phyloP scores from a whole-genome alignment of 208 protist species.

The Trypanosoma caninum region DNA sequence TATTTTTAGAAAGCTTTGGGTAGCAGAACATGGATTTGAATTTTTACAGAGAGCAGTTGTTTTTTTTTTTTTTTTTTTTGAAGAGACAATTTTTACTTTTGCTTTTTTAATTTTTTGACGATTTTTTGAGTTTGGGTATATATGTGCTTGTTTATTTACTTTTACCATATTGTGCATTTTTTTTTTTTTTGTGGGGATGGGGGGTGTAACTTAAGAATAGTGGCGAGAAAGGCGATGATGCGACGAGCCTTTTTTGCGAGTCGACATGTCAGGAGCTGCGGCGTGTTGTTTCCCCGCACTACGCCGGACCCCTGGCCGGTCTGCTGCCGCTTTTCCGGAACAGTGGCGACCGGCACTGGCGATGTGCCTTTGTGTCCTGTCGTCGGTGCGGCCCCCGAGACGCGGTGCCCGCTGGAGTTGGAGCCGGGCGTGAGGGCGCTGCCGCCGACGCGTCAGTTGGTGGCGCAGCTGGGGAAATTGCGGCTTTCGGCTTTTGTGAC shows the following conservation, averaged over 20 bases:
- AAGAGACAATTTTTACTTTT: too few relatives aligned
- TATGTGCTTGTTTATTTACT: background rate
- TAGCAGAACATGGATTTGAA: too few relatives aligned
- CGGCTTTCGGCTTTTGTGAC: conserved; percentile 81
- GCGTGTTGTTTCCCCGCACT: conserved; percentile 16
- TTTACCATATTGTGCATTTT: background rate
- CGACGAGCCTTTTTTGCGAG: conserved; percentile 24
- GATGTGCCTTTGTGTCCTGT: conserved; percentile 36
- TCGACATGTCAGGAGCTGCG: conserved; percentile 22
- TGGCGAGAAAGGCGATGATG: conserved; percentile 6
- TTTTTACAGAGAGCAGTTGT: too few relatives aligned
- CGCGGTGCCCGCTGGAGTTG: conserved; percentile 49
- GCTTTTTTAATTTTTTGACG: too few relatives aligned
- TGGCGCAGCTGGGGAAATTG: conserved; percentile 73
- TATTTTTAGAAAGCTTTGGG: too few relatives aligned
- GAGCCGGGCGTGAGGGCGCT: conserved; percentile 18
- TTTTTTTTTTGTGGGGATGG: background rate
- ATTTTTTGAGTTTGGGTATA: too few relatives aligned
- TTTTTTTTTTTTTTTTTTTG: too few relatives aligned
- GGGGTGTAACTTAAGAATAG: too few relatives aligned
- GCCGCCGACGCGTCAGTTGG: conserved; percentile 38
- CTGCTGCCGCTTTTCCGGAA: conserved; percentile 55
- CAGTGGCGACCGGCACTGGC: background rate
- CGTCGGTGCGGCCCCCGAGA: conserved; percentile 39
- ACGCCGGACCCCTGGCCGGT: conserved; percentile 32